Base-by-base conservation (phyloP, 768 basidiomycete genomes). In the Suillus cothurnatus region DNA sequence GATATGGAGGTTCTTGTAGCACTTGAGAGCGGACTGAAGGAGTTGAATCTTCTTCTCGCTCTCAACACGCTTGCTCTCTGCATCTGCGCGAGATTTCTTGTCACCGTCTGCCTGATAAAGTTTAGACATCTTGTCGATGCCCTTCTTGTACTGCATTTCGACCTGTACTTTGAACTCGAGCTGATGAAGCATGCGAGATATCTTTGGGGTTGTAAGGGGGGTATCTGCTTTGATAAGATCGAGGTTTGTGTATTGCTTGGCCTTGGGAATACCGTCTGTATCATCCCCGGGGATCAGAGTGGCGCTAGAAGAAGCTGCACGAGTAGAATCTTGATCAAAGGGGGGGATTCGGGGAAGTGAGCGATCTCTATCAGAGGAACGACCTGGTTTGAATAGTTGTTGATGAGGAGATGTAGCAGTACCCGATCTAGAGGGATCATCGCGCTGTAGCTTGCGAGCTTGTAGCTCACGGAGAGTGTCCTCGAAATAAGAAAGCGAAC, bases 121-220 rank as follows among this genome's bases (percentile, higher is more conserved):
- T 78, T 93, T 96, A 43, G 91, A 93, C 97, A 99, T 99, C 82
- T 98, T 98, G 80, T 99, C 96, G 68, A 98, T 97, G 49, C 97
- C 97, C 76, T 90, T 86, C 83, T 96, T 97, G 83, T 98, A 98
- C 80, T 99, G 95, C 81, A 92, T 87, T 79, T 99, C 97, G 68
- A 99, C 94, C 77, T 97, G 94, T 63, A 98, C 88, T 81, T 99
- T 99, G 87, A 98, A 99, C 79, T 99, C 96, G 67, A 99, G 89
- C 78, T 98, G 96, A 78, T 98, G 96, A 59, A 99, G 87, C 96
- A 99, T 98, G 70, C 88, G 88, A 49, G 95, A 93, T 76, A 99
- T 99, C 82, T 97, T 99, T 70, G 93, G 91, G 2, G 96, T 91
- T 23, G 95, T 95, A 74, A 97, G 88, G 19, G 97, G 96, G 53